Evolutionary conservation across 2,329 filamentous ascomycete genomes (phyloP), one percentile per base, ranked within the genome.

Genomic region (Orbilia quercus): DNA sequence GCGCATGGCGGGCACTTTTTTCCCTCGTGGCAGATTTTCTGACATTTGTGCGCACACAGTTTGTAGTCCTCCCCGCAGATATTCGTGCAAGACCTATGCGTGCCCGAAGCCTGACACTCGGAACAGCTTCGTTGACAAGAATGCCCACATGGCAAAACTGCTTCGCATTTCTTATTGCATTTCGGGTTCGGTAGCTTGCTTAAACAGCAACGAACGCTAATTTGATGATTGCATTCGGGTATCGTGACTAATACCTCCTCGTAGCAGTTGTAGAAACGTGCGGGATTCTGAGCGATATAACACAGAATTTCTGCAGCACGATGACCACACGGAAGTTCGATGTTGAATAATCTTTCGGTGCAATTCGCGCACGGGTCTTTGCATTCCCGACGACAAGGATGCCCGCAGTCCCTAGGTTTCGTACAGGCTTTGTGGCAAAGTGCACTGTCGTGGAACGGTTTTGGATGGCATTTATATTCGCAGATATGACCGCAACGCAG

Each of bases 11-110:
- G 78, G 71, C 86, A 89, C 0, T 77, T 74, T 16, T 78, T 72
- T 0, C 80, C 81, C 0, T 79, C 81, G 75, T 91, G 88, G 65
- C 89, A 91, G 0, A 47, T 9, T 4, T 76, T 60, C 0, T 20
- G 23, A 77, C 89, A 91, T 1, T 71, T 77, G 75, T 91, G 89
- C 7, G 79, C 80, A 77, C 89, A 91, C 0, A 84, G 84, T 0
- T 79, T 81, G 74, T 83, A 86, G 0, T 78, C 77, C 2, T 86
- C 81, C 3, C 82, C 82, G 77, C 88, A 90, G 1, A 53, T 70
- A 44, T 83, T 81, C 0, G 71, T 75, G 76, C 87, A 89, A 1
- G 76, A 53, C 0, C 25, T 14, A 23, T 72, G 79, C 80, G 1
- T 55, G 7, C 58, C 53, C 1, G 45, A 58, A 6, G 6, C 75